Conservation (phyloP, 352 stramenopile species). For the Phytopythium litorale region DNA sequence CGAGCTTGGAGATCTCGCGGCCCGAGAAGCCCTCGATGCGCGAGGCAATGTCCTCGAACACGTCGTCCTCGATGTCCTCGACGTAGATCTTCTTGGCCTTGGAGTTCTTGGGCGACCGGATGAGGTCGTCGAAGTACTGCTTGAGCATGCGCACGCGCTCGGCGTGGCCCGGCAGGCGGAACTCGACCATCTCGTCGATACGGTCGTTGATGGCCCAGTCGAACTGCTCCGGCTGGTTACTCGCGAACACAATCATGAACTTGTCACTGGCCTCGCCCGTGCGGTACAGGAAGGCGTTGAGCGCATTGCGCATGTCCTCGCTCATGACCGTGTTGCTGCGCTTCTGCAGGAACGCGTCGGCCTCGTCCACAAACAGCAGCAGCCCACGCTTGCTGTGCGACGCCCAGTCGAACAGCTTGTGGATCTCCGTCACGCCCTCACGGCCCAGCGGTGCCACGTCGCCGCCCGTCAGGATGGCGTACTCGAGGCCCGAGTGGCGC, state of each 20-base stretch:
- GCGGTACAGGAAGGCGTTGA: constrained; percentile 99
- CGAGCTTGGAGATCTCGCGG: constrained; percentile 98
- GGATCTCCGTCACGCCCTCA: constrained; percentile 98
- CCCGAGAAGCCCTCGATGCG: constrained; percentile 97
- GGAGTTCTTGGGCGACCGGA: constrained; percentile 86
- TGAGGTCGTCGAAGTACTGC: constrained; percentile 98
- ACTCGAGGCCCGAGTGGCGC: constrained; percentile 96
- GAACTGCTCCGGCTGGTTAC: constrained; percentile 98
- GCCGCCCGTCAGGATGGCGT: constrained; percentile 98
- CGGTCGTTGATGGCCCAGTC: constrained; percentile 99
- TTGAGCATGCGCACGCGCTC: constrained; percentile 97
- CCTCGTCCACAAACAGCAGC: constrained; percentile 99
- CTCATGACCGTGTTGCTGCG: constrained; percentile 91
- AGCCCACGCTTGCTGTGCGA: constrained; percentile 94
- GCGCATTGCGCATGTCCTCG: constrained; percentile 98
- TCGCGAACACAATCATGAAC: constrained; percentile 99
- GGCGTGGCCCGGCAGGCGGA: constrained; percentile 90
- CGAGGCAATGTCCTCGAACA: constrained; percentile 91
- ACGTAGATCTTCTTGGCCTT: constrained; percentile 89
- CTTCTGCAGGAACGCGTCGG: constrained; percentile 99
- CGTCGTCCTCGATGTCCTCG: constrained; percentile 89
- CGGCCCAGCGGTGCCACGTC: constrained; percentile 97
- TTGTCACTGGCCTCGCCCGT: constrained; percentile 97
- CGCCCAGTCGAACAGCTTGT: constrained; percentile 99
- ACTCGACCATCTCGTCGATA: constrained; percentile 99